A percentile compares a stretch with the other conserved stretches of the same genome.
Evolutionary conservation across 2,329 filamentous ascomycete genomes (phyloP).

Genomic region (Nigrograna mackinnonii): DNA sequence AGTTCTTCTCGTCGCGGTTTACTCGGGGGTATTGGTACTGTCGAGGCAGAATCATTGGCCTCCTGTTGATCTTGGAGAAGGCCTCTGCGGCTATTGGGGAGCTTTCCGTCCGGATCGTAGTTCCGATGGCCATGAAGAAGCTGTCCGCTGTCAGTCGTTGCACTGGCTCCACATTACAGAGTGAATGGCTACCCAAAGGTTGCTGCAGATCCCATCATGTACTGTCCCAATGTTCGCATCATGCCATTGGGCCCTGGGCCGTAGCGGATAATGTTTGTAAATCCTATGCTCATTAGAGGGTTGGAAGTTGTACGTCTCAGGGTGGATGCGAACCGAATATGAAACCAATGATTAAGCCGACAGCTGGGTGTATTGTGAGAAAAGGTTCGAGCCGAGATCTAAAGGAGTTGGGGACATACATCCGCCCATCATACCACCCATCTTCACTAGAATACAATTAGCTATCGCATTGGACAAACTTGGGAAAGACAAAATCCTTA

Average conservation of each 20-base stretch:
- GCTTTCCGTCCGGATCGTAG: conserved; percentile 90
- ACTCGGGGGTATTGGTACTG: conserved; percentile 31
- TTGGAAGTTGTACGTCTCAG: not conserved
- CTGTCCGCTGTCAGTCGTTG: conserved; percentile 35
- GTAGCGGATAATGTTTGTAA: conserved; percentile 92
- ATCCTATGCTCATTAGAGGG: conserved; percentile 62
- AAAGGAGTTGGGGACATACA: conserved; percentile 65
- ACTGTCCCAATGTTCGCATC: conserved; percentile 91
- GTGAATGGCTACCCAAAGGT: conserved; percentile 81
- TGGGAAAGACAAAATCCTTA: conserved; percentile 48
- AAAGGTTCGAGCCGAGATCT: not conserved
- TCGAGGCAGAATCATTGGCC: conserved; percentile 69
- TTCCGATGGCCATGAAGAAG: conserved; percentile 99
- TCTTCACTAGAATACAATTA: conserved; percentile 73
- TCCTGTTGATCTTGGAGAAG: conserved; percentile 71
- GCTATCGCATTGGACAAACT: conserved; percentile 23
- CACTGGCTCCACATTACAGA: not conserved
- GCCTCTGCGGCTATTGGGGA: conserved; percentile 75
- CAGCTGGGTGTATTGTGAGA: conserved; percentile 62
- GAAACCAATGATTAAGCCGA: conserved; percentile 95
- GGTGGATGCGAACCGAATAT: conserved; percentile 72
- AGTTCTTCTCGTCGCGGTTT: conserved; percentile 31
- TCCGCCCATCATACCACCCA: conserved; percentile 98
- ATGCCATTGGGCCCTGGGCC: conserved; percentile 92
- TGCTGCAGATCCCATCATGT: conserved; percentile 92